These are phyloP conservation scores for Aureobasidium sp. DNA, from an alignment of 2,329 filamentous ascomycete species.

Conservation along the genomic window DNA sequence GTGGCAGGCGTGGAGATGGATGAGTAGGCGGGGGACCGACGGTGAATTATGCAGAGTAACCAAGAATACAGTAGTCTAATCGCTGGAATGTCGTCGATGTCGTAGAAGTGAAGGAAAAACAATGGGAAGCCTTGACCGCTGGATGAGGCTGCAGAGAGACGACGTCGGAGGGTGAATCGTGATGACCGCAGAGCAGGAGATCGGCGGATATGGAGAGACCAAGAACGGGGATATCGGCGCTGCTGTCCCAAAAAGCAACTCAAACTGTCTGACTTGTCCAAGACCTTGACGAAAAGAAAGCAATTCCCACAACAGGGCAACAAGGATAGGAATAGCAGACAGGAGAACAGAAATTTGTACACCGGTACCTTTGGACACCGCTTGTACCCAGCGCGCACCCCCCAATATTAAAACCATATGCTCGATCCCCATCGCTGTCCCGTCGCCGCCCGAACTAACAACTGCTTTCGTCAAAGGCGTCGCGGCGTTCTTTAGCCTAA, in stretches of 20 bases:
- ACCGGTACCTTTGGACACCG: neutral
- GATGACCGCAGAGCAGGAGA: neutral
- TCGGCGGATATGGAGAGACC: neutral
- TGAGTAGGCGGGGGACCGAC: neutral
- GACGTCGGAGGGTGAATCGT: neutral
- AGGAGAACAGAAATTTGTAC: neutral
- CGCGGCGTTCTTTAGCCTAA: neutral
- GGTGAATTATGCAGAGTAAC: constrained; percentile 1
- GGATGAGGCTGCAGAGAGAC: neutral
- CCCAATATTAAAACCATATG: neutral
- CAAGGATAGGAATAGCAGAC: neutral
- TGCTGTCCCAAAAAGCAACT: neutral
- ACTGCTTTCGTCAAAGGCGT: constrained; percentile 4
- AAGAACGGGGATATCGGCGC: constrained; percentile 3
- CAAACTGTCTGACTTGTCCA: neutral
- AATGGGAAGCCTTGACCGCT: neutral
- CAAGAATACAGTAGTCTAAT: neutral
- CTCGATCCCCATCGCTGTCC: neutral
- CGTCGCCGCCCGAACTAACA: constrained; percentile 5
- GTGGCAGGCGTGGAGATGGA: neutral
- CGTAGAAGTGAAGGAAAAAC: neutral
- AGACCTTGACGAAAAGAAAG: neutral
- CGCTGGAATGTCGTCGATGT: neutral
- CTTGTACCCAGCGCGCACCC: neutral
- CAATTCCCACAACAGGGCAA: neutral